Evolutionary conservation across 1,284 basidiomycete species (phyloP).

Genomic region (Fistulinella staudtii): DNA sequence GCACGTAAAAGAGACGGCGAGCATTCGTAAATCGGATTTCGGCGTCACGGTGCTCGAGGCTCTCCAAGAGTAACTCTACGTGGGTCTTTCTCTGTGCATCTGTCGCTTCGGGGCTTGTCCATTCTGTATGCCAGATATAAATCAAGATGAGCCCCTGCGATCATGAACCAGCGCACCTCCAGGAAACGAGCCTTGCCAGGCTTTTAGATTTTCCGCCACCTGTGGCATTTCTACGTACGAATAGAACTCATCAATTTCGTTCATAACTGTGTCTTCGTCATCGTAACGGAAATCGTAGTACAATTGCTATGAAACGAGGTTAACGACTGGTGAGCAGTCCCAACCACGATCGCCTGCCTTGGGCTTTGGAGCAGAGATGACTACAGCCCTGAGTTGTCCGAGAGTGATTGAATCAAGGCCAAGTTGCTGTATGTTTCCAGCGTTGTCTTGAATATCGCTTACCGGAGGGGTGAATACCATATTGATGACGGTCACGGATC

Average conservation of each 20-base stretch:
- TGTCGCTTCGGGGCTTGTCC: slow-evolving; percentile 61
- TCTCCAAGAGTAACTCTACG: slow-evolving; percentile 78
- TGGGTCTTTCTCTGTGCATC: slow-evolving; percentile 63
- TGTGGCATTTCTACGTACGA: slow-evolving; percentile 95
- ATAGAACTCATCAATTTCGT: slow-evolving; percentile 98
- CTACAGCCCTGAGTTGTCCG: slow-evolving; percentile 76
- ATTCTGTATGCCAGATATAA: slow-evolving; percentile 56
- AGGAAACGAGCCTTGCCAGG: slow-evolving; percentile 81
- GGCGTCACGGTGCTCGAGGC: slow-evolving; percentile 81
- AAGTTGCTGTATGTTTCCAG: slow-evolving; percentile 29
- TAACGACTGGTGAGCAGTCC: slow-evolving; percentile 12
- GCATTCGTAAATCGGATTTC: slow-evolving; percentile 83
- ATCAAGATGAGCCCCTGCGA: slow-evolving; percentile 1
- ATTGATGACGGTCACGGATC: too few relatives aligned
- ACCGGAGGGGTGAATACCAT: too few relatives aligned
- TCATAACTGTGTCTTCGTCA: slow-evolving; percentile 92
- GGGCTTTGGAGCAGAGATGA: slow-evolving; percentile 66
- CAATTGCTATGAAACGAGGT: slow-evolving; percentile 55
- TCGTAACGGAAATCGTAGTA: slow-evolving; percentile 90
- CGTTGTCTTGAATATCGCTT: slow-evolving; percentile 27
- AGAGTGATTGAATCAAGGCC: slow-evolving; percentile 72
- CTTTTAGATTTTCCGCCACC: slow-evolving; percentile 82
- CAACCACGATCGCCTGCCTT: slow-evolving; percentile 48
- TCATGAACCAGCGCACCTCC: slow-evolving; percentile 49
- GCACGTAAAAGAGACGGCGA: slow-evolving; percentile 81